Conservation (phyloP, 345 rosid genomes). For the Eucalyptus virginea region DNA sequence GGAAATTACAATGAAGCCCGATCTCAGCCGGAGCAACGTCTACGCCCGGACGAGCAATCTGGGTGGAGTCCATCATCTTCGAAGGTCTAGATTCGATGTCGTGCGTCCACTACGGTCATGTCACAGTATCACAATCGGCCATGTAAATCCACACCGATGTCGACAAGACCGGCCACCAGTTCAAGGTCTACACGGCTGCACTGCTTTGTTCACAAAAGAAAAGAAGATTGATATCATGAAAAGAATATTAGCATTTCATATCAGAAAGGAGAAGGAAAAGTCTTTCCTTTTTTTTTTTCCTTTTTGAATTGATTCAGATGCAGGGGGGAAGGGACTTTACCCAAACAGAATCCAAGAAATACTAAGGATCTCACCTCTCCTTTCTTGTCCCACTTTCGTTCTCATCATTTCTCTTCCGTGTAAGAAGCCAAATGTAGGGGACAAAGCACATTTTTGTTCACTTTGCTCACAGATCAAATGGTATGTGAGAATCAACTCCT, state of each 20-base stretch:
- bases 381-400: neutral
- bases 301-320: neutral
- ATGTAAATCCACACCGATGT: neutral
- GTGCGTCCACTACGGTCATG: neutral
- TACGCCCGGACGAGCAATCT: neutral
- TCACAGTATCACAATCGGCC: neutral
- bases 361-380: neutral
- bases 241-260: neutral
- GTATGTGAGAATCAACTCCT: neutral
- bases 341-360: neutral
- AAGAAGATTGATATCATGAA: neutral
- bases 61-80: neutral
- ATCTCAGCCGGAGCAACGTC: neutral
- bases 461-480: neutral
- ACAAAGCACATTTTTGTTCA: neutral
- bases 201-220: neutral
- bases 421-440: neutral
- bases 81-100: neutral
- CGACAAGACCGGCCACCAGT: neutral
- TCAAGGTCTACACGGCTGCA: neutral
- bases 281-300: neutral
- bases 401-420: neutral
- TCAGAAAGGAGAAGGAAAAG: neutral
- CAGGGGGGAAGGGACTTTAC: neutral
- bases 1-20: neutral